Evolutionary conservation across 805 yeast genomes (phyloP).

Genomic region (Candida montana): DNA sequence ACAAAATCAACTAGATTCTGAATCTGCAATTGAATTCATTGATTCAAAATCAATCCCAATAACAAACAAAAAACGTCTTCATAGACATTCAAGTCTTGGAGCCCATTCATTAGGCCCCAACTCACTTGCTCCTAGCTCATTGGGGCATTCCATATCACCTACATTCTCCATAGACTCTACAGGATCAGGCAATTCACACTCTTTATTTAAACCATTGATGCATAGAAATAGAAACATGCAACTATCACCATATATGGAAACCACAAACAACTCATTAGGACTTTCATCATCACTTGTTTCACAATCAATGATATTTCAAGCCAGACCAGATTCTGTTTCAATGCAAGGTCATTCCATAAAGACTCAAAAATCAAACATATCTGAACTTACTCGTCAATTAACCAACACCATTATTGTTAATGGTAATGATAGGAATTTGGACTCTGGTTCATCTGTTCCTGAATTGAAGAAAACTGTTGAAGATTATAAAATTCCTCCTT

Average conservation of each 20-base stretch:
- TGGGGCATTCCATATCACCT: conserved; percentile 20
- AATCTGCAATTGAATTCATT: conserved; percentile 19
- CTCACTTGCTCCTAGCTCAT: no score
- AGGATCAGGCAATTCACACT: conserved; percentile 14
- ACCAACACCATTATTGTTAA: conserved; percentile 12
- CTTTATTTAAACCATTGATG: conserved; percentile 10
- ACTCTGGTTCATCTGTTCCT: not conserved
- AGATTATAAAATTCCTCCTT: conserved; percentile 37
- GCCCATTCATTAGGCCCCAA: conserved; percentile 13
- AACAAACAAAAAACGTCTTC: conserved; percentile 1
- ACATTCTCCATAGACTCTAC: conserved; percentile 19
- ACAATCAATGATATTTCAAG: not conserved
- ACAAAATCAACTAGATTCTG: conserved; percentile 14
- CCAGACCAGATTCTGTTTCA: not conserved
- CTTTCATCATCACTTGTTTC: not conserved
- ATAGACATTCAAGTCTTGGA: conserved; percentile 9
- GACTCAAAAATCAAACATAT: conserved; percentile 15
- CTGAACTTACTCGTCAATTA: conserved; percentile 23
- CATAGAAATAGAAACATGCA: conserved; percentile 3
- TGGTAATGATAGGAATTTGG: not conserved
- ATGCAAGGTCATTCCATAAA: conserved; percentile 1
- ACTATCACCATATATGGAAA: conserved; percentile 2
- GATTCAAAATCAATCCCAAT: conserved; percentile 18
- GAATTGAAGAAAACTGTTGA: not conserved
- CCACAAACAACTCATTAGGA: not conserved